Percentiles rank a stretch among this genome's conserved stretches.
Evolutionary conservation across 1,284 basidiomycete species (phyloP).

Genomic region (Heliocybe sulcata): DNA sequence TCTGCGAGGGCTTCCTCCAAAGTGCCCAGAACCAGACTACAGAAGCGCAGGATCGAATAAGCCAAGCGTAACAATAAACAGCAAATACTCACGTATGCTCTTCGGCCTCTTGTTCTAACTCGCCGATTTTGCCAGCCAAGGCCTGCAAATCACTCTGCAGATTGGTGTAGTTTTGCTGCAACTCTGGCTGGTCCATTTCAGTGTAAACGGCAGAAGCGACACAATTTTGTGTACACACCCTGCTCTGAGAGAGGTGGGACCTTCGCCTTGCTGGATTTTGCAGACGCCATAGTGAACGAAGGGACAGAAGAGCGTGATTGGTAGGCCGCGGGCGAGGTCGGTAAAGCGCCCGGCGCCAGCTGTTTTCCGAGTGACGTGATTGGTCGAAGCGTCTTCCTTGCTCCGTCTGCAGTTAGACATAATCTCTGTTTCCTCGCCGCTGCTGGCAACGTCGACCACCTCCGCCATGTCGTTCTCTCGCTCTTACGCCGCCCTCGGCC

Average conservation of each 20-base stretch:
- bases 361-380: slow-evolving; percentile 29
- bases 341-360: neutral
- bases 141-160: slow-evolving; percentile 81
- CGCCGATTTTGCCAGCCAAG: slow-evolving; percentile 86
- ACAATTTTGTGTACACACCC: slow-evolving; percentile 40
- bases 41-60: no score
- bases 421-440: neutral
- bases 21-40: slow-evolving; percentile 85
- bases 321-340: slow-evolving; percentile 19
- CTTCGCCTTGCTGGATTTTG: slow-evolving; percentile 48
- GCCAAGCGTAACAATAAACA: no score
- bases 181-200: slow-evolving; percentile 51
- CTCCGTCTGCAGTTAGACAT: slow-evolving; percentile 3
- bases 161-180: slow-evolving; percentile 69
- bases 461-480: slow-evolving; percentile 19
- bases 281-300: slow-evolving; percentile 28
- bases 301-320: slow-evolving; percentile 11
- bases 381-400: slow-evolving; percentile 28
- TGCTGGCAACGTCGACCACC: slow-evolving; percentile 4
- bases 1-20: slow-evolving; percentile 70
- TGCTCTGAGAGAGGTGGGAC: slow-evolving; percentile 51
- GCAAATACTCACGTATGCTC: slow-evolving; percentile 65
- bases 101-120: slow-evolving; percentile 89
- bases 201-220: slow-evolving; percentile 19
- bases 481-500: slow-evolving; percentile 19